Base-by-base conservation (phyloP, 805 yeast species). In the Teunomyces lycoperdinae region DNA sequence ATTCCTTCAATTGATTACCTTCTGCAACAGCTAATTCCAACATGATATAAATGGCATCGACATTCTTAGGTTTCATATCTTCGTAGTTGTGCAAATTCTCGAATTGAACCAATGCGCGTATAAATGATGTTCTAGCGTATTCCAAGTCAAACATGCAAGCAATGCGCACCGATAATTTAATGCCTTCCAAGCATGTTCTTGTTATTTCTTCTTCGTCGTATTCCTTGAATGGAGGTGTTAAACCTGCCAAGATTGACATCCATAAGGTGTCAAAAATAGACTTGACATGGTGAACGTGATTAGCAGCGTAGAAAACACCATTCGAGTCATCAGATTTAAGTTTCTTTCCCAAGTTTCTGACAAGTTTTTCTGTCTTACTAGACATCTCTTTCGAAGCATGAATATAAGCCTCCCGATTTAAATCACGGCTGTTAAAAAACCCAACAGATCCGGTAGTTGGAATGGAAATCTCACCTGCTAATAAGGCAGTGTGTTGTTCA, bases 171-270 rank as follows among this genome's bases (percentile, higher is more conserved):
- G 97, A 84, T 31, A 89, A 70, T 57, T 84, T 84, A 55, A 94
- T 80, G 17, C 99, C 99, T 54, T 89, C 96, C 46, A 94, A 68
- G 56, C 97, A 85, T 7, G 78, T 67, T 43, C 74, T 78, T 3
- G 87, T 79, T 9, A 86, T 78, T 46, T 84, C 89, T 16, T 76
- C 78, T 55, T 88, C 94, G 55, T 87, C 90, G 52, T 85, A 84
- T 47, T 89, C 97, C 61, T 86, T 89, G 72, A 91, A 90, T 5
- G 97, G 96, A 3, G 95, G 92, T 0, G 97, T 90, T 43, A 94
- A 74, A 0, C 96, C 97, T 5, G 98, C 98, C 55, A 94, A 75
- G 42, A 94, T 80, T 0, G 97, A 89, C 97, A 95, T 91, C 99
- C 99, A 94, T 39, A 87, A 71, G 13, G 89, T 89, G 58, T 92